Conservation (phyloP, 2,329 filamentous ascomycete species). For the Talaromyces sp. region DNA sequence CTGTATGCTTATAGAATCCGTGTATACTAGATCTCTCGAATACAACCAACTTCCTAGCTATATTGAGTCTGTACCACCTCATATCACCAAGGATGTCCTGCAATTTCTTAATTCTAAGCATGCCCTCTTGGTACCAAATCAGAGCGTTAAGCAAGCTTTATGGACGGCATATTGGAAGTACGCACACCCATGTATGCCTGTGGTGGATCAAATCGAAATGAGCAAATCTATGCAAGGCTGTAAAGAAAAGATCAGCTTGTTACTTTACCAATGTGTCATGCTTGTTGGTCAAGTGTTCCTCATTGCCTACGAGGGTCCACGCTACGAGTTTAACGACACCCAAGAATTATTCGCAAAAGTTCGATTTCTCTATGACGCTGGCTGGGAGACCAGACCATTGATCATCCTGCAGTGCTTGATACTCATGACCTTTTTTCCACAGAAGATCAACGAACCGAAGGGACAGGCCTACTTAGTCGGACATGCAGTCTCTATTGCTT, state of each 20-base stretch:
- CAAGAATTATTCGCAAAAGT: not conserved
- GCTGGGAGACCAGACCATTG: not conserved
- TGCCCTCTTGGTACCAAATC: not conserved
- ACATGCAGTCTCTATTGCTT: not conserved
- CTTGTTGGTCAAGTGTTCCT: not conserved
- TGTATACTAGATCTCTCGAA: too few species aligned
- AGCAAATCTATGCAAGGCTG: not conserved
- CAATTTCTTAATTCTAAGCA: not conserved
- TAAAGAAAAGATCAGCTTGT: not conserved
- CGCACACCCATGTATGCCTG: not conserved
- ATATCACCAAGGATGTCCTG: not conserved
- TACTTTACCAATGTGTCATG: not conserved
- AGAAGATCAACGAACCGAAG: not conserved
- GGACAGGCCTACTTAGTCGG: not conserved
- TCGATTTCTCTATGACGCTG: not conserved
- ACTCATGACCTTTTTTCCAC: not conserved
- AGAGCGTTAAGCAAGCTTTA: not conserved
- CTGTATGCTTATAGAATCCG: too few species aligned
- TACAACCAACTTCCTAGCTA: not conserved
- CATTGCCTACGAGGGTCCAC: not conserved
- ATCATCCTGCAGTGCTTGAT: not conserved
- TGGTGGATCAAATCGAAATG: not conserved
- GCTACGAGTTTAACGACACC: not conserved
- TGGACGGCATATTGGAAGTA: not conserved
- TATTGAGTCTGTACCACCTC: not conserved